Percentiles rank a stretch among this genome's conserved stretches.
Evolutionary conservation across 345 rosid genomes (phyloP).

Genomic region (Rhodamnia argentea): DNA sequence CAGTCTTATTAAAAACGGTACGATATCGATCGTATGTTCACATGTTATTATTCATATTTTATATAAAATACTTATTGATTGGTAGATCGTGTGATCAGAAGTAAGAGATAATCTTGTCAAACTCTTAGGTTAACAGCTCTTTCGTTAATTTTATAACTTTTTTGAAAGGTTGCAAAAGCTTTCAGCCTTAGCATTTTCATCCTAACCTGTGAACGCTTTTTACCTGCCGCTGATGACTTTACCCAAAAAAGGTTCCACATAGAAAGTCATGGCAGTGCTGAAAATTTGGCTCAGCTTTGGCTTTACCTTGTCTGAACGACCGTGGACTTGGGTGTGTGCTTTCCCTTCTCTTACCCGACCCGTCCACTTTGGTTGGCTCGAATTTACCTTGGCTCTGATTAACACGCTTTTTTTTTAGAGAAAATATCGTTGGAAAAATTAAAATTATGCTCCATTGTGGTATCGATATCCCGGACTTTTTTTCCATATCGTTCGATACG

Average conservation of each 20-base stretch:
- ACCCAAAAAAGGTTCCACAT: not conserved
- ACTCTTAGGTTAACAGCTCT: no score
- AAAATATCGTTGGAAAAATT: not conserved
- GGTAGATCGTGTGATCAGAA: no score
- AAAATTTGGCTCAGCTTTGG: not conserved
- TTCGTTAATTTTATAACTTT: no score
- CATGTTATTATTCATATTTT: no score
- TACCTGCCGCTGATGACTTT: not conserved
- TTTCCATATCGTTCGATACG: rapidly evolving
- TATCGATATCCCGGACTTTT: not conserved
- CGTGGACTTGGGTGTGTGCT: not conserved
- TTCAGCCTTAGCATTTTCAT: not conserved
- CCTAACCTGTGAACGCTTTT: not conserved
- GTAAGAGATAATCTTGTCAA: no score
- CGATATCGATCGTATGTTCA: no score
- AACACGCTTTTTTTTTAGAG: not conserved
- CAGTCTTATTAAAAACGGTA: no score
- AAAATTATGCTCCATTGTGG: rapidly evolving
- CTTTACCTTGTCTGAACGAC: not conserved
- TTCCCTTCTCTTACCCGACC: not conserved
- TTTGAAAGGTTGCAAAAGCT: not conserved
- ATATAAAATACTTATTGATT: no score
- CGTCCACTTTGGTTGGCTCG: not conserved
- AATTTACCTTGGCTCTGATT: not conserved
- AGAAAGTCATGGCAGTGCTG: not conserved